Conservation (phyloP, 2,329 filamentous ascomycete species). For the Tolypocladium sp. region DNA sequence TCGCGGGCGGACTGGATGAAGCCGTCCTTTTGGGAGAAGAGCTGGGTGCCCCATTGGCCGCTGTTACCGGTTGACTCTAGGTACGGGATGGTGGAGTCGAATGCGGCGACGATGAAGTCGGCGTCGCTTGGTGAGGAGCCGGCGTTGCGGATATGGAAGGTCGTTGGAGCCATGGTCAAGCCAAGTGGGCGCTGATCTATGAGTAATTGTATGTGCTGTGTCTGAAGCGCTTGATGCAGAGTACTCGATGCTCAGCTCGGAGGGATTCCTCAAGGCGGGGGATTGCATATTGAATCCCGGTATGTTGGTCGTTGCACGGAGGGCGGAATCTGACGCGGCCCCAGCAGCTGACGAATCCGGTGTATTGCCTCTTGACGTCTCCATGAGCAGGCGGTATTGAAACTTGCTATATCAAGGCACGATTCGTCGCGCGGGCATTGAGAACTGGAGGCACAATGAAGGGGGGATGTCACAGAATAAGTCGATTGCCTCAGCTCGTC, state of each 20-base stretch:
- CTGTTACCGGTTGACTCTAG: constrained; percentile 15
- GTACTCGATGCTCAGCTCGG: background rate
- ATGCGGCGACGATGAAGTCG: constrained; percentile 18
- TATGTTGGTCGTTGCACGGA: too few species aligned
- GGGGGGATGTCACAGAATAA: too few species aligned
- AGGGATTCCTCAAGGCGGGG: too few species aligned
- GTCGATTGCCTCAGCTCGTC: too few species aligned
- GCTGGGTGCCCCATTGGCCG: constrained; percentile 18
- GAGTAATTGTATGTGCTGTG: background rate
- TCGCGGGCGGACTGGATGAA: constrained; percentile 12
- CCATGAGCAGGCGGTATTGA: too few species aligned
- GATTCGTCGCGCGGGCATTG: too few species aligned
- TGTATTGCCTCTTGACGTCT: too few species aligned
- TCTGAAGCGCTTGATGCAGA: background rate
- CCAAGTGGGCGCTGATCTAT: background rate
- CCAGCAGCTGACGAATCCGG: too few species aligned
- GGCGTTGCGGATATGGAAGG: constrained; percentile 15
- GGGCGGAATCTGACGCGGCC: too few species aligned
- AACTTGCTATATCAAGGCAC: too few species aligned
- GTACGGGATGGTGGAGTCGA: constrained; percentile 18
- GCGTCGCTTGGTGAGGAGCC: constrained; percentile 12
- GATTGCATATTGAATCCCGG: too few species aligned
- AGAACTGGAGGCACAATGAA: too few species aligned
- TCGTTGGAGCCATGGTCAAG: background rate
- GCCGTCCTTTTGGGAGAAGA: constrained; percentile 12